Evolutionary conservation across 2,329 filamentous ascomycete genomes (phyloP), one percentile per base, ranked within the genome.

Genomic region (Penicillium nordicum): DNA sequence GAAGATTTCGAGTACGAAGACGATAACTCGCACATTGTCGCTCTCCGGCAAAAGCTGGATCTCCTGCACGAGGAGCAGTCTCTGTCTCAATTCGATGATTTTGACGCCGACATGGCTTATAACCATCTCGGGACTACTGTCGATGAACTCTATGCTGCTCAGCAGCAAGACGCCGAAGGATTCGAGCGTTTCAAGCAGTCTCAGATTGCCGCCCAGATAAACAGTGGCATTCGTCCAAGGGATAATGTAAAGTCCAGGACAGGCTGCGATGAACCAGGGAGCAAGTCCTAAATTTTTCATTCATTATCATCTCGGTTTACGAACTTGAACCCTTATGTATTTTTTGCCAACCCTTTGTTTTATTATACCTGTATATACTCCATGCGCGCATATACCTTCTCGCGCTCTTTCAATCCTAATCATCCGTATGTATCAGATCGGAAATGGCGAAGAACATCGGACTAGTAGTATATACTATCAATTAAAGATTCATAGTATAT

Each of bases 201-300:
- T 16, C 77, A 79, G 54, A 74, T 79, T 48, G 77, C 76, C 4
- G 76, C 77, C 14, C 75, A 78, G 57, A 74, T 77, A 29, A 78
- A 78, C 60, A 74, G 72, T 41, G 74, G 74, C 32, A 34, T 61
- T n/a, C 63, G 62, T 18, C 30, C 40, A 2, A 44, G 47, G 21
- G 42, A 32, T 29, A 51, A 41, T 23, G 2, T n/a, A 23, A 36
- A 51, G 10, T 47, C 32, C 4, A 18, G 27, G 32, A 52, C 44
- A 11, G 53, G 25, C 27, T 46, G 29, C 34, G 34, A 46, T 4
- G 41, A 36, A 42, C 14, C 48, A 36, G 41, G 41, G 34, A 52
- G 34, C 41, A 56, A 52, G 21, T 34, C 18, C 32, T 40, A n/a
- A 32, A 9, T 30, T 38, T 10, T 14, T 36, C 23, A 16, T 42